Base-by-base conservation (phyloP, 2,329 filamentous ascomycete genomes). In the Aspergillus bombycis region DNA sequence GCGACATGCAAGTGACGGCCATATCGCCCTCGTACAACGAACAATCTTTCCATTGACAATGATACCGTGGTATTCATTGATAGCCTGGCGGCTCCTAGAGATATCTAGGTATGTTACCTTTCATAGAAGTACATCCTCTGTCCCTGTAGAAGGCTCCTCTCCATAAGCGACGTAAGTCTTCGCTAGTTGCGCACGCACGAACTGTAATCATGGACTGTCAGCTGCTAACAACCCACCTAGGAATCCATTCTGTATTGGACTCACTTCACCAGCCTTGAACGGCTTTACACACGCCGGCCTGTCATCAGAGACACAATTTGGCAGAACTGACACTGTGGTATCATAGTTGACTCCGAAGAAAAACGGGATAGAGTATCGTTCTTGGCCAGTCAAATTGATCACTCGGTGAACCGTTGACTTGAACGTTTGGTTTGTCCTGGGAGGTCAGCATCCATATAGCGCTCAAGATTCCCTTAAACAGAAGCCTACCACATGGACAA, bases 311-410 rank as follows among this genome's bases (percentile, higher is more conserved):
- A 65, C 62, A 52, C 67, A 67, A 19, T 57, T 68, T 8, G 67
- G 64, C 14, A 73, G 19, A 7, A 70, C 70, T 2, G 63, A 61
- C 68, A 75, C 67, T 67, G 79, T 73, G 0, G 68, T 64, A 61
- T 80, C 75, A 23, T 80, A 79, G 61, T 81, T 78, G 0, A 80
- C 75, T 0, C 72, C 73, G 62, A 79, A 80, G 68, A 81, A 81
- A 48, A 81, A 78, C 0, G 78, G 77, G 28, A 80, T 77, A 4
- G 73, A 76, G 61, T 79, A 80, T 0, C 79, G 68, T 65, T 81
- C 78, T 48, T 74, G 54, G 0, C 75, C 77, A 1, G 75, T 77
- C 9, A 74, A 59, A 64, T 81, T 81, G 50, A 78, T 78, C 1
- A 78, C 79, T 0, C 79, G 73, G 60, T 81, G 79, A 11, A 78